These are phyloP conservation scores for Endocalyx cinctus DNA, from an alignment of 2,329 filamentous ascomycete species.

Conservation along the genomic window DNA sequence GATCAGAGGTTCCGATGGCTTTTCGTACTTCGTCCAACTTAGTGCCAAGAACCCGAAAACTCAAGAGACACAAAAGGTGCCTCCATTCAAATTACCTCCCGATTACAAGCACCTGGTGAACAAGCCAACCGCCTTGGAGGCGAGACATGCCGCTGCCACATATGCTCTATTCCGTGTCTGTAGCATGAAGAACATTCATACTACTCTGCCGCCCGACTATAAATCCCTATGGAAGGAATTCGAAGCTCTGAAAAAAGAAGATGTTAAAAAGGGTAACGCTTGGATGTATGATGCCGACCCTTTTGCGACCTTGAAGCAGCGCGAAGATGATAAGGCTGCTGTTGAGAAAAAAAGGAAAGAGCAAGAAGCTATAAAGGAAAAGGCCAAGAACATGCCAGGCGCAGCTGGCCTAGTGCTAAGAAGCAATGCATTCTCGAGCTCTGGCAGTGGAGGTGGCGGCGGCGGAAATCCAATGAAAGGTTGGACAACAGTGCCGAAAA, in stretches of 20 bases:
- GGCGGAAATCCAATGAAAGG: slow-evolving; percentile 56
- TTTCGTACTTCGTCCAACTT: slow-evolving; percentile 76
- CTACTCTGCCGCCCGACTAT: slow-evolving; percentile 88
- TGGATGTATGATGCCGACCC: slow-evolving; percentile 98
- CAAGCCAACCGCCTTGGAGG: slow-evolving; percentile 79
- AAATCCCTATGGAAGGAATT: slow-evolving; percentile 91
- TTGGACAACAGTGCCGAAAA: slow-evolving; percentile 81
- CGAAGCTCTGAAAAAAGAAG: slow-evolving; percentile 72
- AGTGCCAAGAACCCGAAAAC: slow-evolving; percentile 76
- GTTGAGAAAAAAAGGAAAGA: slow-evolving; percentile 78
- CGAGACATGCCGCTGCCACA: slow-evolving; percentile 86
- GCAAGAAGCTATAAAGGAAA: slow-evolving; percentile 61
- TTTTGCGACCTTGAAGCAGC: slow-evolving; percentile 74
- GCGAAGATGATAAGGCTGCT: slow-evolving; percentile 70
- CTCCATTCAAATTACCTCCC: slow-evolving; percentile 76
- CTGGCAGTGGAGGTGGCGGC: slow-evolving; percentile 18
- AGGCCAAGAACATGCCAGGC: slow-evolving; percentile 59
- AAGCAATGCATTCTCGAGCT: slow-evolving; percentile 34
- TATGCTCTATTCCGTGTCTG: slow-evolving; percentile 89
- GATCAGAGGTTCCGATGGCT: slow-evolving; percentile 68
- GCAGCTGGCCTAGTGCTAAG: slow-evolving; percentile 52
- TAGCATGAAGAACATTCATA: slow-evolving; percentile 94
- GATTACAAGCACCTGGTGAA: slow-evolving; percentile 71
- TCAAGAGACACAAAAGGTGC: slow-evolving; percentile 66
- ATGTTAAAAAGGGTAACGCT: slow-evolving; percentile 70